Base-by-base conservation (phyloP, 495 filamentous ascomycete species). In the Friedmanniomyces simplex region DNA sequence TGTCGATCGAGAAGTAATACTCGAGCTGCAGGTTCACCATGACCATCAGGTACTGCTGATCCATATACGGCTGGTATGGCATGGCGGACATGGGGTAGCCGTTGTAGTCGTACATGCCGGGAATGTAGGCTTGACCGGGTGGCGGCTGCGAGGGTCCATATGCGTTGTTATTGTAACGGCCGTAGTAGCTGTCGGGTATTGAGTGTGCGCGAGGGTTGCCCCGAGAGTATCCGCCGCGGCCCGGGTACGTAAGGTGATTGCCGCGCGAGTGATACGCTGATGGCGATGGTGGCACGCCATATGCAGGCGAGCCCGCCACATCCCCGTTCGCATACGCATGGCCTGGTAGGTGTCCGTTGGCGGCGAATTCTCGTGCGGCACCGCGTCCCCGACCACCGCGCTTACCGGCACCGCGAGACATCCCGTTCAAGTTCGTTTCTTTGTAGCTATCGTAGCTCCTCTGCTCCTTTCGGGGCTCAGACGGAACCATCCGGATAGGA, bases 1-100 rank as follows among this genome's bases (percentile, higher is more conserved):
- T 97, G 62, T 97, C 89, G 12, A 95, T 78, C 0, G 91, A 97
- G 72, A 98, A 93, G 69, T 97, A 98, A 72, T 97, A 97, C 63
- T 94, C 87, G 18, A 64, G 21, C 50, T 64, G 61, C 45, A 18
- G 36, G 41, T 12, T 50, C 10, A 64, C 53, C 52, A 52, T 45
- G 26, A 14, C 50, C 36, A 59, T 16, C 0, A 59, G 11, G 21
- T 36, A 50, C 12, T 55, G 36, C 1, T 48, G 42, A 0, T 63
- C 61, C 42, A 55, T 36, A 7, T 51, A 49, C 10, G 59, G 53
- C 26, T 46, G 24, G 26, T 78, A 90, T 2, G 82, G 82, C 32
- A 80, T 63, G n/a, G 82, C 79, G 50, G 73, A 81, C 77, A 88
- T 82, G 5, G 83, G 69, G 56, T 81, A 80, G 25, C 59, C 59